Percentiles rank a stretch among this genome's conserved stretches.
These are phyloP conservation scores for Colletotrichum musae DNA, from an alignment of 2,329 filamentous ascomycete genomes.

Conservation along the genomic window DNA sequence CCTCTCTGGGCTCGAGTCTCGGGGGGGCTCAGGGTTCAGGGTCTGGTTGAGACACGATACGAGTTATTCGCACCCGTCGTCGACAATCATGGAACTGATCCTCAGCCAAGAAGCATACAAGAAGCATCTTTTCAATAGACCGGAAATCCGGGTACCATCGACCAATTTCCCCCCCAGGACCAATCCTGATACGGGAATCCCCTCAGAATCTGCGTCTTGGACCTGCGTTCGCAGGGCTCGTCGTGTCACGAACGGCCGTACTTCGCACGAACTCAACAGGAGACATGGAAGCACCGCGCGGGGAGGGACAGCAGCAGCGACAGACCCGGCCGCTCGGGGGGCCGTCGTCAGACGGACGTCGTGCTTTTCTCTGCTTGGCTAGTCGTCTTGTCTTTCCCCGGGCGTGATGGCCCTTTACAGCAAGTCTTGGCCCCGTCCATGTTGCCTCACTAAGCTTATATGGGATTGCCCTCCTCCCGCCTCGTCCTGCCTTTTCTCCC, in stretches of 20 bases:
- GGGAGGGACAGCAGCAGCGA: slow-evolving; percentile 18
- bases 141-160: neutral
- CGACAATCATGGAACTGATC: neutral
- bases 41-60: too few relatives aligned
- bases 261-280: slow-evolving; percentile 37
- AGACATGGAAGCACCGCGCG: slow-evolving; percentile 14
- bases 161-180: neutral
- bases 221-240: slow-evolving; percentile 11
- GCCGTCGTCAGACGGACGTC: neutral
- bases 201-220: slow-evolving; percentile 15
- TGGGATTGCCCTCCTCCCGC: neutral
- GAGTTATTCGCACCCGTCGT: too few relatives aligned
- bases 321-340: slow-evolving; percentile 17
- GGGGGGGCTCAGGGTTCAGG: too few relatives aligned
- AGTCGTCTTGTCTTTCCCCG: neutral
- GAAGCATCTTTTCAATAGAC: neutral
- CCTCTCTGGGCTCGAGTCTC: neutral
- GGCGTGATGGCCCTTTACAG: neutral
- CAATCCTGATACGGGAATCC: neutral
- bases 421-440: neutral
- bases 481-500: neutral
- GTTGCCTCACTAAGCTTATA: slow-evolving; percentile 32
- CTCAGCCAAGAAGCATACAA: too few relatives aligned
- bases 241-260: slow-evolving; percentile 38
- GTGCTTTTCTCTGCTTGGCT: too few relatives aligned